phyloP scores from a whole-genome alignment of 1,139 yeast species.

The Saccharomyces hybrid region DNA sequence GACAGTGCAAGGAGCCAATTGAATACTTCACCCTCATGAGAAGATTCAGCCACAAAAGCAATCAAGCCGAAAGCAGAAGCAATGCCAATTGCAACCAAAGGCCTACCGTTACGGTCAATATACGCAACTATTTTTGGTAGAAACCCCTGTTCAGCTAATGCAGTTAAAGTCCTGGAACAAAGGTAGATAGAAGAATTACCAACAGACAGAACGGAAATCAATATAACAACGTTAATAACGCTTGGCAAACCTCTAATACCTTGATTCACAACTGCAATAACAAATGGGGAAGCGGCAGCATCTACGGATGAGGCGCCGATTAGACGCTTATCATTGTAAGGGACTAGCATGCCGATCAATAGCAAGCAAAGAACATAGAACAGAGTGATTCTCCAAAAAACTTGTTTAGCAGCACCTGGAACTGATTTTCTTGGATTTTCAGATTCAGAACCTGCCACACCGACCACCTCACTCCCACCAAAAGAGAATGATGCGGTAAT shows the following conservation, averaged over 20 bases:
- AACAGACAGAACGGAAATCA: conserved; percentile 62
- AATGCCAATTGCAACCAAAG: conserved; percentile 47
- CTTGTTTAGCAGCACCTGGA: conserved; percentile 69
- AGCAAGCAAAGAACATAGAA: conserved; percentile 47
- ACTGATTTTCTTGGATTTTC: conserved; percentile 63
- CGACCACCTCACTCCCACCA: conserved; percentile 66
- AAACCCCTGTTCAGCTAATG: conserved; percentile 56
- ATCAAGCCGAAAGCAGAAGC: conserved; percentile 48
- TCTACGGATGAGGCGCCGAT: conserved; percentile 40
- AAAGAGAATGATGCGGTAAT: conserved; percentile 52
- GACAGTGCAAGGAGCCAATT: conserved; percentile 62
- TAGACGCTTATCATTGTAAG: conserved; percentile 35
- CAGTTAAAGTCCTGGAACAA: conserved; percentile 57
- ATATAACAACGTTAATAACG: conserved; percentile 45
- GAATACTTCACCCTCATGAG: conserved; percentile 49
- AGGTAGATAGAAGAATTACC: conserved; percentile 64
- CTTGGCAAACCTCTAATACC: conserved; percentile 50
- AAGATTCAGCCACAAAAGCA: conserved; percentile 52
- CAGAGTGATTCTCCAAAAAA: conserved; percentile 61
- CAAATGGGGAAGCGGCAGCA: conserved; percentile 55
- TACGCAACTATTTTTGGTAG: conserved; percentile 58
- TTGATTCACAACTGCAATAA: conserved; percentile 48
- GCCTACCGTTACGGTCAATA: conserved; percentile 63
- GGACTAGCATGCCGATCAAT: conserved; percentile 41
- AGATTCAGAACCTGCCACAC: conserved; percentile 84